phyloP scores from a whole-genome alignment of 352 stramenopile species.

The Sclerospora graminicola region DNA sequence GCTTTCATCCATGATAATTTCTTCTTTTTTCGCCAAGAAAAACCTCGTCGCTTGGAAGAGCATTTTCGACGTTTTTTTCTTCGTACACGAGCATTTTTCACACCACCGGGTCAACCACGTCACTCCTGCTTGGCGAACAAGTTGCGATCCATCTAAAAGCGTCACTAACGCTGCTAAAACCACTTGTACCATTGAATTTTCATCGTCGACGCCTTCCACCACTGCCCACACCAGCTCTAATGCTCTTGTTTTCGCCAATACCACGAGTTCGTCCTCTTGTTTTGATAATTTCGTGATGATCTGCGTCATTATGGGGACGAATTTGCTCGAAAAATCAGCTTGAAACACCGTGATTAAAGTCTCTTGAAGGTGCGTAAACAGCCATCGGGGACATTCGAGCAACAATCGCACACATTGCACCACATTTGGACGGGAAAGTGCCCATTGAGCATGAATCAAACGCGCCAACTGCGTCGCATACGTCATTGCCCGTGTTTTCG shows the following conservation, averaged over 20 bases:
- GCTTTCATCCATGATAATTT: slow-evolving; percentile 66
- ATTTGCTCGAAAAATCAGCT: slow-evolving; percentile 29
- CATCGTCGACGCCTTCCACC: slow-evolving; percentile 42
- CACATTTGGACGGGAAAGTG: slow-evolving; percentile 41
- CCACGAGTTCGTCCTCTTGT: slow-evolving; percentile 26
- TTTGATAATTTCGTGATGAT: slow-evolving; percentile 21
- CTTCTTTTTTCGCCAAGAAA: slow-evolving; percentile 54
- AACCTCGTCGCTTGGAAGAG: slow-evolving; percentile 24
- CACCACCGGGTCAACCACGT: slow-evolving; percentile 51
- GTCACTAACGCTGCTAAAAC: slow-evolving; percentile 63
- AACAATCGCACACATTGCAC: slow-evolving; percentile 52
- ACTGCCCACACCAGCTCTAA: slow-evolving; percentile 61
- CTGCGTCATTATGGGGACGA: slow-evolving; percentile 56
- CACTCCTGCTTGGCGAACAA: slow-evolving; percentile 51
- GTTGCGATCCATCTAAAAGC: slow-evolving; percentile 32
- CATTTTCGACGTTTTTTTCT: slow-evolving; percentile 17
- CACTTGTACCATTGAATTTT: slow-evolving; percentile 31
- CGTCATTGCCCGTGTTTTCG: slow-evolving; percentile 14
- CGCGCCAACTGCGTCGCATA: slow-evolving; percentile 45
- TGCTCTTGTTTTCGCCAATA: slow-evolving; percentile 47
- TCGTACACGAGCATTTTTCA: slow-evolving; percentile 11
- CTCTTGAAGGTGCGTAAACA: slow-evolving; percentile 62
- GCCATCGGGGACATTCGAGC: slow-evolving; percentile 39
- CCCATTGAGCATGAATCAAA: slow-evolving; percentile 28
- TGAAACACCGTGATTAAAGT: slow-evolving; percentile 46